phyloP scores from a whole-genome alignment of 2,329 filamentous ascomycete genomes.

The Rhexocercosporidium sp. region DNA sequence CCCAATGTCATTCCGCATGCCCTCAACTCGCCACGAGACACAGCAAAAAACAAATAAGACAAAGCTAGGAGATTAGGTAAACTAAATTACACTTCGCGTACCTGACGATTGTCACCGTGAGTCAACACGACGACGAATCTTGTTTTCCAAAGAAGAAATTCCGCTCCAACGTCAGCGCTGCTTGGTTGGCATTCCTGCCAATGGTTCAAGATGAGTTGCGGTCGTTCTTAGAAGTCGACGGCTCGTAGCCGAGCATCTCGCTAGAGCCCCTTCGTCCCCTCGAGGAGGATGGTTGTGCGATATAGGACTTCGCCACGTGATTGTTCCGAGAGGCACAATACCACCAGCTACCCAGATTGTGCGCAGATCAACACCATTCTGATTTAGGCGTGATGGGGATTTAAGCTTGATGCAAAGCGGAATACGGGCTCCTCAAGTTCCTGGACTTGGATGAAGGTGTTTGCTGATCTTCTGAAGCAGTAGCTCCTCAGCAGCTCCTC shows the following conservation, averaged over 20 bases:
- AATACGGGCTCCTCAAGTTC: background rate
- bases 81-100: background rate
- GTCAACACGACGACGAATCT: no score
- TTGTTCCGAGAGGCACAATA: background rate
- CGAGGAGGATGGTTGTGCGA: background rate
- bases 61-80: background rate
- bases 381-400: background rate
- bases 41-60: no score
- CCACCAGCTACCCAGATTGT: no score
- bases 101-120: no score
- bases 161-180: background rate
- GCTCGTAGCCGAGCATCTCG: background rate
- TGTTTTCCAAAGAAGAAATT: no score
- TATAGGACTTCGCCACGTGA: background rate
- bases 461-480: background rate
- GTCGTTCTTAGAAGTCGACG: background rate
- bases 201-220: background rate
- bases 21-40: no score
- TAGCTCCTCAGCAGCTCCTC: conserved; percentile 1
- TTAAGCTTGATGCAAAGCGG: background rate
- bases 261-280: background rate
- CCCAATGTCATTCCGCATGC: no score
- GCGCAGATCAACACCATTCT: background rate
- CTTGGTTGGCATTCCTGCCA: background rate
- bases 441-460: background rate